phyloP scores from a whole-genome alignment of 352 stramenopile species.

The Pythium monospermum region DNA sequence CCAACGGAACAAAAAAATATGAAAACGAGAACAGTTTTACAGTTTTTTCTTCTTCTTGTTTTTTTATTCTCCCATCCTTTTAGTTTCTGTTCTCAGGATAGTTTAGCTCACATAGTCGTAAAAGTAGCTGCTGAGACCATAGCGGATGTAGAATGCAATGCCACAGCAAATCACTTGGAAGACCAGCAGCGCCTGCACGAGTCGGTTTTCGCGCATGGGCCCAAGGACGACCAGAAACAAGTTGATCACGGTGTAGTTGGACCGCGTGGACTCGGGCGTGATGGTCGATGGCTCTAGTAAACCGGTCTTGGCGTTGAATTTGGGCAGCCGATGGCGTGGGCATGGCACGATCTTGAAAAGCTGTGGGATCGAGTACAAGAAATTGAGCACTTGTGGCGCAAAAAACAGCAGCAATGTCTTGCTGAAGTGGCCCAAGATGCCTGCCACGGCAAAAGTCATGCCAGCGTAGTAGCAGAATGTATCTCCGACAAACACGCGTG shows the following conservation, averaged over 20 bases:
- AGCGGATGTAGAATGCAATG: constrained; percentile 81
- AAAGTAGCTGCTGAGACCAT: constrained; percentile 82
- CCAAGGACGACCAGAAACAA: constrained; percentile 82
- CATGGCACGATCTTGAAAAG: constrained; percentile 97
- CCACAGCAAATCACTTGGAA: constrained; percentile 73
- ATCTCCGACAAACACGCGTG: constrained; percentile 97
- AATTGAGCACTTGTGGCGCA: constrained; percentile 98
- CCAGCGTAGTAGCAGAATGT: constrained; percentile 99
- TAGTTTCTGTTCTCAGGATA: not conserved
- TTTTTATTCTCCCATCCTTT: no score
- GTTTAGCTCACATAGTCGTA: constrained; percentile 83
- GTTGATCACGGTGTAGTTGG: constrained; percentile 89
- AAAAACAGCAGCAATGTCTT: constrained; percentile 99
- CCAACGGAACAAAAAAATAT: not conserved
- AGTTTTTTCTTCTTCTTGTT: not conserved
- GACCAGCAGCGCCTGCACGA: constrained; percentile 60
- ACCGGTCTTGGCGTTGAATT: constrained; percentile 90
- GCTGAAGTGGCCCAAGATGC: constrained; percentile 96
- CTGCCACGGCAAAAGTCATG: constrained; percentile 97
- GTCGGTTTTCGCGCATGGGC: constrained; percentile 70
- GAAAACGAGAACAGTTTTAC: constrained; percentile 5
- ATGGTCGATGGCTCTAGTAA: constrained; percentile 92
- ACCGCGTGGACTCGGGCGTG: constrained; percentile 69
- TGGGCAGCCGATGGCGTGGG: constrained; percentile 96
- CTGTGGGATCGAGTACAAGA: constrained; percentile 97